Percentiles rank a stretch among this genome's conserved stretches.
phyloP scores from a whole-genome alignment of 352 stramenopile genomes.

The Globisporangium alternatum region DNA sequence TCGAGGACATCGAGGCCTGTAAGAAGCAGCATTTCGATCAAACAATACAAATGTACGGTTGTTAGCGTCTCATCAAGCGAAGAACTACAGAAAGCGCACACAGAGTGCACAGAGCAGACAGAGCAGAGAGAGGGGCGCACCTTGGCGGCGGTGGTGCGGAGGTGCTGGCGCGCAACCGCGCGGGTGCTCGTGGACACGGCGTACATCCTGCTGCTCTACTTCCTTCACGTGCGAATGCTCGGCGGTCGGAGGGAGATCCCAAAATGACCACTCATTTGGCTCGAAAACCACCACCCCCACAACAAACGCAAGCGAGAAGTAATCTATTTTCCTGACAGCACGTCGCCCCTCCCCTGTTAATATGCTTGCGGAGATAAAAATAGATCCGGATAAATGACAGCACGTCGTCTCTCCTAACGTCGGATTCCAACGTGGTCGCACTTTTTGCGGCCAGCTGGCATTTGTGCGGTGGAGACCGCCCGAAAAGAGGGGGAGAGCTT shows the following conservation, averaged over 20 bases:
- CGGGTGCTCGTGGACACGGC: slow-evolving; percentile 56
- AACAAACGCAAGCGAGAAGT: slow-evolving; percentile 7
- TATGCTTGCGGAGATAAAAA: background rate
- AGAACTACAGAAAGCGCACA: background rate
- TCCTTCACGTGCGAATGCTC: slow-evolving; percentile 21
- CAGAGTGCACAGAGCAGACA: background rate
- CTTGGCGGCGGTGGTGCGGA: slow-evolving; percentile 66
- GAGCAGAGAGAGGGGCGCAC: slow-evolving; percentile 19
- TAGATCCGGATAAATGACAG: background rate
- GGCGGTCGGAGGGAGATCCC: slow-evolving; percentile 60
- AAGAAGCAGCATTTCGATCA: background rate
- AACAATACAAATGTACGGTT: slow-evolving; percentile 13
- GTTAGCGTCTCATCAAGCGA: slow-evolving; percentile 12
- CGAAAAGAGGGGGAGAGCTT: background rate
- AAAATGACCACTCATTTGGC: slow-evolving; percentile 65
- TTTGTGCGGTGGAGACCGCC: slow-evolving; percentile 12
- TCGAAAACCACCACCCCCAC: background rate
- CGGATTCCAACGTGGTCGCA: slow-evolving; percentile 7
- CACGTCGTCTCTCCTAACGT: slow-evolving; percentile 15
- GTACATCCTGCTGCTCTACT: slow-evolving; percentile 42
- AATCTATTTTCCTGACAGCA: slow-evolving; percentile 20
- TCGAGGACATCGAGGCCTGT: slow-evolving; percentile 69
- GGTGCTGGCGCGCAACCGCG: slow-evolving; percentile 54
- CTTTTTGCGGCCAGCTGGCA: slow-evolving; percentile 1
- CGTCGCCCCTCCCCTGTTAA: slow-evolving; percentile 16